Evolutionary conservation across 805 yeast genomes (phyloP), one percentile per base, ranked within the genome.

Genomic region (Metschnikowia reukaufii): DNA sequence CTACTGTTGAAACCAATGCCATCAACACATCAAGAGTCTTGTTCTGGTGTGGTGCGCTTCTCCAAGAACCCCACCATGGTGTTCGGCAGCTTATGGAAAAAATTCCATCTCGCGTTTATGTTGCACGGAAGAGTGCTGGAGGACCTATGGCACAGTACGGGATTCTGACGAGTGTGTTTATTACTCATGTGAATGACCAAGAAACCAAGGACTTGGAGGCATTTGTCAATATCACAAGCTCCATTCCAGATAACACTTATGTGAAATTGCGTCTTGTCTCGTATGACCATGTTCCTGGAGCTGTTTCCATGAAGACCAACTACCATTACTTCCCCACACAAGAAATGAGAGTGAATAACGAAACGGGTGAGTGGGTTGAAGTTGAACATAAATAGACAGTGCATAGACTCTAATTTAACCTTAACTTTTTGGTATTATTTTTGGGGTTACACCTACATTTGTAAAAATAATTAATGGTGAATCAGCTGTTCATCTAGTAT

Each of bases 11-110:
- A 17, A 76, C 90, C 3, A 70, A 74, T 23, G 74, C 76, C 33
- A 67, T 81, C 38, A 71, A 76, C 46, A 88, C 96, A 1, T 77
- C 79, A 32, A 83, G 84, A 45, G 70, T 88, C 33, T 83, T 87
- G 7, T 73, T 78, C 40, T 91, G 96, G 94, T 81, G 90, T 43
- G 97, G 97, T 18, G 84, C 90, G 33, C 68, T 85, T 5, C 65
- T 91, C 29, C 97, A 91, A 61, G 77, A 81, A 32, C 96, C 97
- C n/a, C 97, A 89, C 64, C 95, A 86, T 60, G 92, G 94, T 7
- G 96, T 90, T 15, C 80, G 91, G 52, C 96, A 90, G 68, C 82
- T 86, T 32, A 83, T 87, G 78, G 79, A 80, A 44, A 74, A 78
- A 46, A 70, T 88, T 43, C 96, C 96, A 10, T 84, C 92, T 15